phyloP scores from a whole-genome alignment of 2,329 filamentous ascomycete species.

The Fusarium secorum region DNA sequence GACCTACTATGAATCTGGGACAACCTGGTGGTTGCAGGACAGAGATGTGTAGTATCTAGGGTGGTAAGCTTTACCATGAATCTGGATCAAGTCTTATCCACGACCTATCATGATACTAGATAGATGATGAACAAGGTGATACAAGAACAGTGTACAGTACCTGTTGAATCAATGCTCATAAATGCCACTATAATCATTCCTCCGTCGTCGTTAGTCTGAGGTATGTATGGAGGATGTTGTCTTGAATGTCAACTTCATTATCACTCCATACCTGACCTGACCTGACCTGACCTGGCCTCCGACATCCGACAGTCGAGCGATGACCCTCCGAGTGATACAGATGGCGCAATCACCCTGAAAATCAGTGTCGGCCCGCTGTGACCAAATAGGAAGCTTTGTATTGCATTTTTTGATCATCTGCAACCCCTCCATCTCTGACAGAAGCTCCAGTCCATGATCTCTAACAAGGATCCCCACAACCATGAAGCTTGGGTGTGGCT shows the following conservation, averaged over 20 bases:
- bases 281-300: background rate
- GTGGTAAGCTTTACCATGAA: background rate
- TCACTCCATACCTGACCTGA: background rate
- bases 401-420: constrained; percentile 8
- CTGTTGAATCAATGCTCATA: background rate
- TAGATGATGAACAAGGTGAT: background rate
- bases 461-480: constrained; percentile 14
- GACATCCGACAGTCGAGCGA: constrained; percentile 6
- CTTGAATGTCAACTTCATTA: background rate
- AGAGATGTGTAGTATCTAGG: background rate
- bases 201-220: too few relatives aligned
- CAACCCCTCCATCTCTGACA: constrained; percentile 8
- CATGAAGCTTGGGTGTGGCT: constrained; percentile 15
- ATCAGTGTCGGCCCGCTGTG: constrained; percentile 2
- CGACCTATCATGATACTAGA: background rate
- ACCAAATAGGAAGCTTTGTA: constrained; percentile 27
- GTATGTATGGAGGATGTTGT: background rate
- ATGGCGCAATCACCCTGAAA: constrained; percentile 10
- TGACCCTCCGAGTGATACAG: background rate
- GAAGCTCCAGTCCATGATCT: constrained; percentile 17
- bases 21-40: background rate
- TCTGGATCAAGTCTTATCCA: background rate
- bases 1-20: background rate
- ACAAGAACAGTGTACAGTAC: background rate
- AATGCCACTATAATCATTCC: background rate